Percentiles rank a stretch among this genome's conserved stretches.
Evolutionary conservation across 768 basidiomycete genomes (phyloP).

Genomic region (Amanita fuliginea): DNA sequence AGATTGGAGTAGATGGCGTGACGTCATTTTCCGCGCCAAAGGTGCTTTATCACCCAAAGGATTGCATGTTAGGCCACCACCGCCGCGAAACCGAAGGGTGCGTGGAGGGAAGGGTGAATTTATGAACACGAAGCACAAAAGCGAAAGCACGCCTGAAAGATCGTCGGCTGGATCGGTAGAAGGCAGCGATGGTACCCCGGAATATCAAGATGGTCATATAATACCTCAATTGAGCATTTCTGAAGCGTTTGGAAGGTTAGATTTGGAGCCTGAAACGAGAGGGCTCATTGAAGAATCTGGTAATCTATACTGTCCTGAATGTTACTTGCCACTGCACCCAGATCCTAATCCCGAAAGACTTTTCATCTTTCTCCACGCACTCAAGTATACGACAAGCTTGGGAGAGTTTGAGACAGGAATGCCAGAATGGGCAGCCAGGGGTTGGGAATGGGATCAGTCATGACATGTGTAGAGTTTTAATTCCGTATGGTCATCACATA

Average conservation of each 20-base stretch:
- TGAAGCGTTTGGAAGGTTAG: conserved; percentile 38
- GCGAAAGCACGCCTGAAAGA: not conserved
- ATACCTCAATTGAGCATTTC: conserved; percentile 30
- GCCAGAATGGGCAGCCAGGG: conserved; percentile 81
- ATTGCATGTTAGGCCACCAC: conserved; percentile 37
- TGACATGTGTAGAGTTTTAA: not conserved
- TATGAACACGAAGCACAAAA: conserved; percentile 7
- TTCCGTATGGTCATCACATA: conserved; percentile 8
- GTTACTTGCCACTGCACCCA: conserved; percentile 85
- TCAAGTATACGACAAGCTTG: conserved; percentile 71
- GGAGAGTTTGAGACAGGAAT: conserved; percentile 80
- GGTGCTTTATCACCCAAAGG: conserved; percentile 37
- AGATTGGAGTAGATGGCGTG: conserved; percentile 84
- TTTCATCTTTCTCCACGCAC: conserved; percentile 93
- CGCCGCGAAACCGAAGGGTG: conserved; percentile 49
- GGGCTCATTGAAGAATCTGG: conserved; percentile 21
- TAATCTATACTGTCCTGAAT: conserved; percentile 73
- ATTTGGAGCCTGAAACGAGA: conserved; percentile 16
- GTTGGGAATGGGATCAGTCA: conserved; percentile 53
- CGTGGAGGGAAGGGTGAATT: conserved; percentile 44
- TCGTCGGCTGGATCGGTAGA: not conserved
- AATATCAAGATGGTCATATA: conserved; percentile 7
- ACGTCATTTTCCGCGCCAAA: conserved; percentile 73
- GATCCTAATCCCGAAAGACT: conserved; percentile 89
- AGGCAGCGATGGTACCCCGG: not conserved